Evolutionary conservation across 2,329 filamentous ascomycete species (phyloP), one percentile per base, ranked within the genome.

Genomic region (Neofusicoccum ribis): DNA sequence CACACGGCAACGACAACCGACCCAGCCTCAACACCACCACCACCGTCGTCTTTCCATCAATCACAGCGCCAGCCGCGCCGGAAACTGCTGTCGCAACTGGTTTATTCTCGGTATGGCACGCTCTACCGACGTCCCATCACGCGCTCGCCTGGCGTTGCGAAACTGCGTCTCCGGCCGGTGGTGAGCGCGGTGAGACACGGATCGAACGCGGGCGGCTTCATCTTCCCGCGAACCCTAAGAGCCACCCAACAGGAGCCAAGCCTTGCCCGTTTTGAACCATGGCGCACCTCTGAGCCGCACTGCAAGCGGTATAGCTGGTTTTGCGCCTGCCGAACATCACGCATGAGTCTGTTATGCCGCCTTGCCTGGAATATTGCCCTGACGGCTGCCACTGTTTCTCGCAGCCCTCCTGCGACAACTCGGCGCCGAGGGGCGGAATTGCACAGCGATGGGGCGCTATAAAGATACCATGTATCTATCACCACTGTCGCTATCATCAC

Each of bases 121-220:
- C 15, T 11, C n/a, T 59, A 23, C 41, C 14, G 23, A 43, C 34
- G 54, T 39, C 54, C 44, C 54, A 59, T 34, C 39, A 59, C 39
- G 39, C 54, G 54, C 54, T 59, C 54, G 54, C 39, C 36, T 59
- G 54, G 3, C 23, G 54, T 59, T 46, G 41, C 54, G 54, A 59
- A 59, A 59, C 54, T 59, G 39, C 39, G 14, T 17, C 12, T 59
- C 41, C 39, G 20, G 23, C 9, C 8, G 14, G 39, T 46, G 12
- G 39, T 20, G 54, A 59, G 41, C 20, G 3, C 39, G 23, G 23
- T 59, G 54, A 59, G 44, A 59, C 54, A 39, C 54, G 39, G 36
- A 41, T 59, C 54, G 20, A 23, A 59, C 54, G 41, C 15, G 23
- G 23, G 20, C 20, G 54, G 54, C 44, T 59, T 23, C 54, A 59